Evolutionary conservation across 345 rosid species (phyloP), one percentile per base, ranked within the genome.

Genomic region (Corymbia maculata): DNA sequence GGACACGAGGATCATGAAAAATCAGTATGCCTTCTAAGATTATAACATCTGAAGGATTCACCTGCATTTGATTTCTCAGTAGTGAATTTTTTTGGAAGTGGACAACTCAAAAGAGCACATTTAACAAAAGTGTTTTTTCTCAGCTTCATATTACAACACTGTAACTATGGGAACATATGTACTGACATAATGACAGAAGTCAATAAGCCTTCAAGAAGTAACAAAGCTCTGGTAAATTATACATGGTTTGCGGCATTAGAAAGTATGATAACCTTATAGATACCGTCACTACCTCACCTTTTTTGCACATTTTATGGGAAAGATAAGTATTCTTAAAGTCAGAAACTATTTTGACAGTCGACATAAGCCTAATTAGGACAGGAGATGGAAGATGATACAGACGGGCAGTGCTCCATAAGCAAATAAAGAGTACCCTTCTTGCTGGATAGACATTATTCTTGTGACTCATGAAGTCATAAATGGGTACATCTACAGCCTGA

Each of bases 11-110:
- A 92, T 97, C 99, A 88, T 97, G 99, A 92, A 97, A 96, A 90
- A 95, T 86, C 87, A 97, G 98, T 91, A 97, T 97, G 88, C 99
- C 99, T 94, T 96, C 99, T 92, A 97, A 93, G 88, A 97, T 92
- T 88, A 97, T 97, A 86, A 97, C 99, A 93, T 97, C 98, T 36
- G 97, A 93, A 88, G 98, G 98, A 92, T 97, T 97, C 75, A 97
- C 98, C 99, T 97, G 96, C 90, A 92, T 44, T 89, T 79, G 52
- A 88, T 85, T 79, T 85, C 75, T 30, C 57, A 79, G 85, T 22
- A 75, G 85, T 86, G 86, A 91, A 26, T 32, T 84, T 22, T 87
- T 28, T 86, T 13, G 32, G 26, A 51, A 85, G 66, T 26, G 47
- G 64, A 51, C 66, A 30, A 52, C 44, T 85, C 9, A 6, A 85